Evolutionary conservation across 2,329 filamentous ascomycete species (phyloP).

Genomic region (Neurospora sp.): DNA sequence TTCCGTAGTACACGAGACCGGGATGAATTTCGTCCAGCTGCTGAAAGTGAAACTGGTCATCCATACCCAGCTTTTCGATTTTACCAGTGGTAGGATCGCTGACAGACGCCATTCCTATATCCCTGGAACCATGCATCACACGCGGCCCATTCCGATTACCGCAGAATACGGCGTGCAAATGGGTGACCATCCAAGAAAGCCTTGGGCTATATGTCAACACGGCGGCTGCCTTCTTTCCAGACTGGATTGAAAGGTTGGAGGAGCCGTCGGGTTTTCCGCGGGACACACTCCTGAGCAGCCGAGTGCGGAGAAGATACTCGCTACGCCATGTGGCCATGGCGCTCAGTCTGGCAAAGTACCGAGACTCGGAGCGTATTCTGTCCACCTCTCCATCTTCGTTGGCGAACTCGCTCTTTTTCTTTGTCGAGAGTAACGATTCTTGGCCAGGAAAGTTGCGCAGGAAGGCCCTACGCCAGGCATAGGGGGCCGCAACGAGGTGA

Average conservation of each 20-base stretch:
- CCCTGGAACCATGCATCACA: conserved; percentile 74
- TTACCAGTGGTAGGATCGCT: conserved; percentile 72
- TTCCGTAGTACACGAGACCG: conserved; percentile 63
- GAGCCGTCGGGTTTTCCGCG: conserved; percentile 67
- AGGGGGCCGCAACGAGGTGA: conserved; percentile 74
- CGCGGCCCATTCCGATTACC: conserved; percentile 63
- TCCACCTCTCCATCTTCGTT: conserved; percentile 40
- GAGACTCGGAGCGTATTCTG: conserved; percentile 57
- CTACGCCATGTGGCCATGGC: conserved; percentile 86
- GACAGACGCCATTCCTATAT: conserved; percentile 65
- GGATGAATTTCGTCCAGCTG: conserved; percentile 73
- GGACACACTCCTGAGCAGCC: conserved; percentile 68
- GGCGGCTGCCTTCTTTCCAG: conserved; percentile 58
- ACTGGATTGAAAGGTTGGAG: conserved; percentile 36
- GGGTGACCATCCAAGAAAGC: conserved; percentile 67
- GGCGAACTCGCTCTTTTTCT: conserved; percentile 26
- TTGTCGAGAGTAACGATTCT: conserved; percentile 37
- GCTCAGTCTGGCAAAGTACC: conserved; percentile 74
- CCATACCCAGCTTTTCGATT: conserved; percentile 71
- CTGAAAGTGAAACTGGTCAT: conserved; percentile 62
- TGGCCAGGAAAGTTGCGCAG: conserved; percentile 80
- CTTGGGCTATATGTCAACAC: conserved; percentile 81
- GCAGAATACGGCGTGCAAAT: conserved; percentile 67
- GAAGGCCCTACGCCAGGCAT: conserved; percentile 91
- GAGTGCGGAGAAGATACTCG: conserved; percentile 84